phyloP scores from a whole-genome alignment of 2,329 filamentous ascomycete genomes.

The Scorias spongiosa region DNA sequence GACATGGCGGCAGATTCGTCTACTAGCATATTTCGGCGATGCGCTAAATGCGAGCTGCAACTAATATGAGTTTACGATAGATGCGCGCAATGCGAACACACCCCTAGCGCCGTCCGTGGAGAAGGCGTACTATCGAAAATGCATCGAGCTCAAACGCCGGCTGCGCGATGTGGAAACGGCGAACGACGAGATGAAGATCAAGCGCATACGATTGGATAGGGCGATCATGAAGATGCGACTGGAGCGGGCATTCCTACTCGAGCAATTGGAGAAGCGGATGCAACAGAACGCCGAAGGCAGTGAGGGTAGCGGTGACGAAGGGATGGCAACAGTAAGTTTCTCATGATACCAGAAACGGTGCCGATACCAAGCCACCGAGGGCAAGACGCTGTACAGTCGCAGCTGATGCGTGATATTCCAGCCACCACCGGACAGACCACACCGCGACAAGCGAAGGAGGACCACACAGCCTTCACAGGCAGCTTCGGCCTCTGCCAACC shows the following conservation, averaged over 20 bases:
- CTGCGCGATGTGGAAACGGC: slow-evolving; percentile 83
- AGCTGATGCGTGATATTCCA: not conserved
- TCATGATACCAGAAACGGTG: not conserved
- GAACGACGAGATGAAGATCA: slow-evolving; percentile 69
- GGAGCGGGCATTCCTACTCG: slow-evolving; percentile 50
- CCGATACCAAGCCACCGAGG: not conserved
- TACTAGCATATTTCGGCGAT: too few relatives aligned
- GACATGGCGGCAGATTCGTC: too few relatives aligned
- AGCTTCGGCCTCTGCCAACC: not conserved
- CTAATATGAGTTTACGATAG: not conserved
- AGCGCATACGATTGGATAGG: slow-evolving; percentile 64
- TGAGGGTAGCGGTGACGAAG: slow-evolving; percentile 19
- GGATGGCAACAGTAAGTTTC: slow-evolving; percentile 9
- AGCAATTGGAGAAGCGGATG: slow-evolving; percentile 33
- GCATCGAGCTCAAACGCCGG: slow-evolving; percentile 81
- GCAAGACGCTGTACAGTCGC: too few relatives aligned
- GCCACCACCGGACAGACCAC: slow-evolving; percentile 17
- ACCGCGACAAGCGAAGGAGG: slow-evolving; percentile 15
- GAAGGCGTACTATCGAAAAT: slow-evolving; percentile 91
- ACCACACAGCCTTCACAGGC: not conserved
- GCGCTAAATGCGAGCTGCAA: too few relatives aligned
- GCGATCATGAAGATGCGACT: slow-evolving; percentile 85
- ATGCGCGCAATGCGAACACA: slow-evolving; percentile 12
- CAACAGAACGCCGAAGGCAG: slow-evolving; percentile 30
- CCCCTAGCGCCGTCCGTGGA: slow-evolving; percentile 75